phyloP scores from a whole-genome alignment of 2,329 filamentous ascomycete genomes.

The Alternaria rosae region DNA sequence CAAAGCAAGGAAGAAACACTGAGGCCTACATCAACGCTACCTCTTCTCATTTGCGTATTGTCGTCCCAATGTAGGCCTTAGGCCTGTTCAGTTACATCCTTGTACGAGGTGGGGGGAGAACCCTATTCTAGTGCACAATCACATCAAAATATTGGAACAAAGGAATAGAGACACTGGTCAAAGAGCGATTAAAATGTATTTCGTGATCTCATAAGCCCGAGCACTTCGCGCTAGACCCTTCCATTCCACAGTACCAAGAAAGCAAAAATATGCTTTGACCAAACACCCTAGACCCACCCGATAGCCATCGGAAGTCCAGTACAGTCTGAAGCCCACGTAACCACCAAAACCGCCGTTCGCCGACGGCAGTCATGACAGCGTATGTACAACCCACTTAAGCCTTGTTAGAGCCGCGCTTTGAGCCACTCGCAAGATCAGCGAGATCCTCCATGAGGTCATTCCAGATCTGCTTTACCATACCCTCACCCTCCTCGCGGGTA shows the following conservation, averaged over 20 bases:
- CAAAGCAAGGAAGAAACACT: neutral
- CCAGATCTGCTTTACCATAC: conserved; percentile 57
- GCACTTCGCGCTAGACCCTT: conserved; percentile 43
- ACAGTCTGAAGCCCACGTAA: neutral
- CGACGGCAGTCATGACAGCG: neutral
- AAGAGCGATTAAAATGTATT: conserved; percentile 19
- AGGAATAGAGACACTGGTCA: neutral
- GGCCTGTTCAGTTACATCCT: too few relatives aligned
- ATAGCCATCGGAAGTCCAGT: conserved; percentile 3
- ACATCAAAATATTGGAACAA: neutral
- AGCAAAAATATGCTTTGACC: conserved; percentile 1
- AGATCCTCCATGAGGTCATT: conserved; percentile 60
- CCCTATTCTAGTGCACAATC: too few relatives aligned
- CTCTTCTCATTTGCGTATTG: neutral
- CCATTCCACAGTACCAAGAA: conserved; percentile 8
- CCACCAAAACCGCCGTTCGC: neutral
- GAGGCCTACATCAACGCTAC: neutral
- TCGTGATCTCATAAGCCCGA: conserved; percentile 47
- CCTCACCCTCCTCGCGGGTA: conserved; percentile 52
- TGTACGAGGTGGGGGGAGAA: too few relatives aligned
- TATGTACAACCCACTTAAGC: conserved; percentile 12
- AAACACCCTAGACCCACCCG: neutral
- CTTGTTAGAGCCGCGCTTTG: conserved; percentile 39
- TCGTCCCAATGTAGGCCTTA: neutral
- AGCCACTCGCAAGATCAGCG: conserved; percentile 39